A percentile compares a stretch with the other conserved stretches of the same genome.
Evolutionary conservation across 345 rosid species (phyloP).

Genomic region (Hibiscus trionum): DNA sequence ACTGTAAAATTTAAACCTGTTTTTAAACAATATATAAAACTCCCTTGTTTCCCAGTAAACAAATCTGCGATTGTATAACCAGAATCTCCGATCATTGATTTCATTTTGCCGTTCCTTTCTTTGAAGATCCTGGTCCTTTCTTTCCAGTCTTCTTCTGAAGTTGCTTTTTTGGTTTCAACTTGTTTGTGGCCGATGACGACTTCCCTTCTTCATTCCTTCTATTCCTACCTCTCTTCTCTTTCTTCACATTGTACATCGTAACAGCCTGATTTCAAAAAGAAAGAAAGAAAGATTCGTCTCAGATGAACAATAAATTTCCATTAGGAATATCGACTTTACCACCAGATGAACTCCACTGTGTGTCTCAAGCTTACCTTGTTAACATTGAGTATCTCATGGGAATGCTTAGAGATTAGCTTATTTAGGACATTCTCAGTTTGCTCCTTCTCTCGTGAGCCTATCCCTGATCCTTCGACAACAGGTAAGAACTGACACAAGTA

Average conservation of each 20-base stretch:
- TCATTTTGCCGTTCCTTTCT: constrained; percentile 23
- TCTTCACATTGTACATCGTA: constrained; percentile 68
- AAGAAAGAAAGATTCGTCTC: neutral
- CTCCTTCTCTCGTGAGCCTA: constrained; percentile 59
- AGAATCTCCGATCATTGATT: neutral
- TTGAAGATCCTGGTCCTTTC: constrained; percentile 24
- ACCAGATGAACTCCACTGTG: neutral
- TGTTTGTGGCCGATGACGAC: constrained; percentile 28
- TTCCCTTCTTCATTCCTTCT: constrained; percentile 28
- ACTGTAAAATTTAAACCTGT: neutral
- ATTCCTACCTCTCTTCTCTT: constrained; percentile 42
- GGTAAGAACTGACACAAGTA: constrained; percentile 53
- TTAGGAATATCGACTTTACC: neutral
- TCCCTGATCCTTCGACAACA: constrained; percentile 56
- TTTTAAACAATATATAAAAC: neutral
- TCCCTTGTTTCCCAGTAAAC: neutral
- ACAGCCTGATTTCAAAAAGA: constrained; percentile 44
- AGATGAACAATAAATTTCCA: neutral
- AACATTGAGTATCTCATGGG: constrained; percentile 76
- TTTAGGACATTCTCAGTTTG: constrained; percentile 70
- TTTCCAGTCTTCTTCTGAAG: constrained; percentile 28
- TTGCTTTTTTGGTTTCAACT: constrained; percentile 43
- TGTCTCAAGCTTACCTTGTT: constrained; percentile 46
- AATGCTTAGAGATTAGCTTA: constrained; percentile 72
- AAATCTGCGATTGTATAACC: neutral